phyloP scores from a whole-genome alignment of 441 rosid genomes.

The Mallotus repandus region DNA sequence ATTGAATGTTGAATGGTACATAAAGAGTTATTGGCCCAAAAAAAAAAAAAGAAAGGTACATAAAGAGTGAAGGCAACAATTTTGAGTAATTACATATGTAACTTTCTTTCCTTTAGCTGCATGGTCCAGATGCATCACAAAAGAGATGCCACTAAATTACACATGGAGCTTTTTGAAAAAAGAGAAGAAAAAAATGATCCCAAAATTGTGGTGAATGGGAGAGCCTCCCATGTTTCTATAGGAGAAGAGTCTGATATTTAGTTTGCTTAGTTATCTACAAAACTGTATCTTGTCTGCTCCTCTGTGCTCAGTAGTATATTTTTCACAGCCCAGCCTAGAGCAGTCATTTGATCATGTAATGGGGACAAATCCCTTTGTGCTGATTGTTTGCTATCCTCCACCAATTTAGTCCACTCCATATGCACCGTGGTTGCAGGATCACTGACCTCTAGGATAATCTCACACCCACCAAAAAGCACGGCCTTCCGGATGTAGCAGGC shows the following conservation, averaged over 20 bases:
- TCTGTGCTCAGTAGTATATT: constrained; percentile 57
- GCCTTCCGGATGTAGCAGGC: constrained; percentile 57
- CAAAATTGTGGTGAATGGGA: neutral
- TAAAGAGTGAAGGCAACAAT: too few relatives aligned
- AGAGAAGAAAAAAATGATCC: neutral
- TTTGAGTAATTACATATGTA: too few relatives aligned
- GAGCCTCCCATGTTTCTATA: constrained; percentile 1
- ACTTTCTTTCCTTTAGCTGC: neutral
- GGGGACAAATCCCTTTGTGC: constrained; percentile 31
- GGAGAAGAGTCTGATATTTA: neutral
- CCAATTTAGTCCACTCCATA: constrained; percentile 48
- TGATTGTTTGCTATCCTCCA: constrained; percentile 41
- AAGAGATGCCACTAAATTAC: neutral
- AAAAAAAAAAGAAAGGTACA: neutral
- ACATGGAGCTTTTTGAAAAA: neutral
- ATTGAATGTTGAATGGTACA: too few relatives aligned
- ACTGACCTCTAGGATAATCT: neutral
- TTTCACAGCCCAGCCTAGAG: constrained; percentile 65
- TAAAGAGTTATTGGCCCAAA: too few relatives aligned
- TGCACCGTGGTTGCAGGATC: constrained; percentile 22
- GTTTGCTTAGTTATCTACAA: constrained; percentile 43
- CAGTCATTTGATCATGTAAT: constrained; percentile 50
- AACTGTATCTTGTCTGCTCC: constrained; percentile 68
- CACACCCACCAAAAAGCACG: constrained; percentile 35
- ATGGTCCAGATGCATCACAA: neutral